Evolutionary conservation across 345 rosid genomes (phyloP).

Genomic region (Eucalyptus viminalis): DNA sequence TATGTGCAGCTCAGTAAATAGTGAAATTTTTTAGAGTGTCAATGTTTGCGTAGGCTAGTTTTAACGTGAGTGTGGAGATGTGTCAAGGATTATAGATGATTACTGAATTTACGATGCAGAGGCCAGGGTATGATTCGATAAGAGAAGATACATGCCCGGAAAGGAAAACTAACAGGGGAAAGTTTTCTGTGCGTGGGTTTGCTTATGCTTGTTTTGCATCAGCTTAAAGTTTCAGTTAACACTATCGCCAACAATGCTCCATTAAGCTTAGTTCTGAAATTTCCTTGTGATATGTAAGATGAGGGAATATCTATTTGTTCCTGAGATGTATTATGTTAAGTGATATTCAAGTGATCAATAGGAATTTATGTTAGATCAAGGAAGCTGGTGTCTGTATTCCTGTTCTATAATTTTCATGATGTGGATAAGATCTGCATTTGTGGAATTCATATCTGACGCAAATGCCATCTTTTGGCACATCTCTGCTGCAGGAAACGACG

Average conservation of each 20-base stretch:
- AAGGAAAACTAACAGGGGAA: neutral
- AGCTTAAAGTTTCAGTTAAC: neutral
- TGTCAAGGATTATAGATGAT: neutral
- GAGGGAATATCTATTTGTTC: neutral
- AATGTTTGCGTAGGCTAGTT: no score
- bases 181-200: neutral
- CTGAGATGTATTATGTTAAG: neutral
- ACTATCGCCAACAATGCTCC: neutral
- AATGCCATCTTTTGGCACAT: no score
- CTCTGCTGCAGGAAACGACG: no score
- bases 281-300: neutral
- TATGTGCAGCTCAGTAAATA: no score
- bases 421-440: no score
- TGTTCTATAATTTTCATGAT: no score
- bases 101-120: neutral
- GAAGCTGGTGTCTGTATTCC: neutral
- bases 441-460: no score
- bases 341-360: accelerated
- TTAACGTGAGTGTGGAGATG: no score
- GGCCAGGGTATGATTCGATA: neutral
- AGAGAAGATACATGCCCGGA: no score
- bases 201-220: neutral
- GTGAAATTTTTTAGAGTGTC: no score
- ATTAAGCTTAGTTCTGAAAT: neutral
- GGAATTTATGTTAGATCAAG: neutral